Percentiles rank a stretch among this genome's conserved stretches.
Conservation (phyloP, 495 filamentous ascomycete genomes). For the Bathelium albidoporum region DNA sequence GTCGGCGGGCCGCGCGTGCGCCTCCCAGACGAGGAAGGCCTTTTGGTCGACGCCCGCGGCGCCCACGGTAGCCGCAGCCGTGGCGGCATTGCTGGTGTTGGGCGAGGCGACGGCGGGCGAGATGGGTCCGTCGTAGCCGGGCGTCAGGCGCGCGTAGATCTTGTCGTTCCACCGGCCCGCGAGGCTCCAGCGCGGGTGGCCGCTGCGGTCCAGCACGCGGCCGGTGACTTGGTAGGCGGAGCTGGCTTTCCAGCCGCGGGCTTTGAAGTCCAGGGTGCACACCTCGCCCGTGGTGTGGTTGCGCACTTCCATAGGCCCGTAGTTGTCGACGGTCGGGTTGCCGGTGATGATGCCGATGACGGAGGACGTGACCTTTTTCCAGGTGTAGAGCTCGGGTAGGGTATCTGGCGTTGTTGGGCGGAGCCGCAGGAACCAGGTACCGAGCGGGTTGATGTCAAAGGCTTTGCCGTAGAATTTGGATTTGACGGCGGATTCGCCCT, state of each 20-base stretch:
- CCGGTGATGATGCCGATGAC: constrained; percentile 97
- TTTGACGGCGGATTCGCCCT: constrained; percentile 90
- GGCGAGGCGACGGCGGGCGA: no score
- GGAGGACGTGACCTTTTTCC: constrained; percentile 98
- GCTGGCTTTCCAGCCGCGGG: constrained; percentile 86
- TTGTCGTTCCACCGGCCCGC: constrained; percentile 97
- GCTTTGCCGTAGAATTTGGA: constrained; percentile 97
- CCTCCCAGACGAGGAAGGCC: constrained; percentile 88
- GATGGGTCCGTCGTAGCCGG: constrained; percentile 72
- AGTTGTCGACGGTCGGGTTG: constrained; percentile 94
- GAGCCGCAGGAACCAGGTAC: constrained; percentile 91
- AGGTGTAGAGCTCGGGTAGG: constrained; percentile 80
- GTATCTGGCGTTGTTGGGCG: constrained; percentile 48
- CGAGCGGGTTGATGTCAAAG: constrained; percentile 92
- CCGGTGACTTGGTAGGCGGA: constrained; percentile 81
- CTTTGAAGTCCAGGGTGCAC: constrained; percentile 88
- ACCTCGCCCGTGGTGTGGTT: constrained; percentile 92
- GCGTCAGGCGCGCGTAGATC: constrained; percentile 85
- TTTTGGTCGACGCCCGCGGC: constrained; percentile 35
- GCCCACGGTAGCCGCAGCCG: constrained; percentile 32
- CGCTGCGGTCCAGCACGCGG: constrained; percentile 64
- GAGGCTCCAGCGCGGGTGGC: constrained; percentile 71
- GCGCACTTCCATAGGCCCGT: constrained; percentile 92
- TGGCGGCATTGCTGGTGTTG: no score
- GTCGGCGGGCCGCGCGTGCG: constrained; percentile 64